These are phyloP conservation scores for Fermentozyma sake DNA, from an alignment of 1,139 yeast species.

Conservation along the genomic window DNA sequence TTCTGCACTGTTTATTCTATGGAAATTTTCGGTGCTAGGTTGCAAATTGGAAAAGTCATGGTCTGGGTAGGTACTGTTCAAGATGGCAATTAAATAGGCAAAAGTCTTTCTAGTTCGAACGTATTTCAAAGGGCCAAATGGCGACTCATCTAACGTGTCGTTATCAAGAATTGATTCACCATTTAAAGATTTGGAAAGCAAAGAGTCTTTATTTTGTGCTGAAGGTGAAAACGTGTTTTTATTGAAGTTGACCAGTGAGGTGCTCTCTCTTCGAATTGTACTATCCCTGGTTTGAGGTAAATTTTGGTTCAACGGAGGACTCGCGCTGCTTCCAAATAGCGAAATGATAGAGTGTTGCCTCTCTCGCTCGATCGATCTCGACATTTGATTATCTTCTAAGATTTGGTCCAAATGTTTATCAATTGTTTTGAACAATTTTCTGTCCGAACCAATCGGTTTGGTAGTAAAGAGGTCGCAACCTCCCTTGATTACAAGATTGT, in stretches of 20 bases:
- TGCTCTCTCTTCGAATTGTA: conserved; percentile 21
- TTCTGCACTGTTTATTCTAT: conserved; percentile 40
- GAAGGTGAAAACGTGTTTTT: conserved; percentile 6
- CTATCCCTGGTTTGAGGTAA: conserved; percentile 18
- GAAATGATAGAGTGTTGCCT: conserved; percentile 35
- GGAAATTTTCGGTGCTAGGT: conserved; percentile 73
- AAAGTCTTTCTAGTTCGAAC: conserved; percentile 82
- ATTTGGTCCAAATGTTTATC: conserved; percentile 75
- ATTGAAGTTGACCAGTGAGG: conserved; percentile 12
- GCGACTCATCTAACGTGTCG: conserved; percentile 51
- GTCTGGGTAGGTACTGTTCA: conserved; percentile 92
- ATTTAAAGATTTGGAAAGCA: conserved; percentile 17
- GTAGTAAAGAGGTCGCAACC: conserved; percentile 94
- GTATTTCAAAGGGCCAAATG: conserved; percentile 89
- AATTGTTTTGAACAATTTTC: conserved; percentile 80
- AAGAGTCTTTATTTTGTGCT: conserved; percentile 5
- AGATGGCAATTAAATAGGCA: conserved; percentile 84
- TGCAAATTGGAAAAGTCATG: conserved; percentile 87
- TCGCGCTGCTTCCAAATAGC: conserved; percentile 34
- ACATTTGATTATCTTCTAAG: conserved; percentile 50
- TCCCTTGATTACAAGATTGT: conserved; percentile 70
- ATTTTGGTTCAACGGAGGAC: conserved; percentile 12
- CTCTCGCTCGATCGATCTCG: conserved; percentile 39
- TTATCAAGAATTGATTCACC: conserved; percentile 13
- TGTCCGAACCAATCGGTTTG: conserved; percentile 85